Percentiles rank a stretch among this genome's conserved stretches.
phyloP scores from a whole-genome alignment of 768 basidiomycete species.

The Trametes maxima region DNA sequence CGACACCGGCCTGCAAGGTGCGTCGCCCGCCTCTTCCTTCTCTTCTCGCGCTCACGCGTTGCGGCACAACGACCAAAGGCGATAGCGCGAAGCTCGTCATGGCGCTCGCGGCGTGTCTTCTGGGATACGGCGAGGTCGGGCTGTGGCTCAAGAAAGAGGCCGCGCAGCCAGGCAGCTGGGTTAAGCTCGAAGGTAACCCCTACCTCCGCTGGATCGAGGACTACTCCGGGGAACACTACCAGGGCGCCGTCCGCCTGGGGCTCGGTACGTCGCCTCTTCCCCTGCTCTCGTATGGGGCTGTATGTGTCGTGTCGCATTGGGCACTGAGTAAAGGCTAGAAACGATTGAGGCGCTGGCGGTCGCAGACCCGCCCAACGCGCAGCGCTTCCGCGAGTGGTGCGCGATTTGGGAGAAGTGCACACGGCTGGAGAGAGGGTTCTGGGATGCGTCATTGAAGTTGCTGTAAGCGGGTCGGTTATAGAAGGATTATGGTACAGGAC shows the following conservation, averaged over 20 bases:
- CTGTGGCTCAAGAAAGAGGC: conserved; percentile 73
- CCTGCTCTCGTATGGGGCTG: background rate
- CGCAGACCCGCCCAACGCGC: conserved; percentile 62
- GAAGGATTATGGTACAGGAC: background rate
- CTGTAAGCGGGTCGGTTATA: conserved; percentile 4
- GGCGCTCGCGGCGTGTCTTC: conserved; percentile 80
- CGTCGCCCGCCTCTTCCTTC: conserved; percentile 5
- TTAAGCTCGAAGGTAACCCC: conserved; percentile 65
- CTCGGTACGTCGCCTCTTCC: conserved; percentile 54
- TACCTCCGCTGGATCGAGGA: conserved; percentile 81
- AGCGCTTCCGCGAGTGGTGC: conserved; percentile 64
- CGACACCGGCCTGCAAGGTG: conserved; percentile 74
- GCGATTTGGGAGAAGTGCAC: conserved; percentile 78
- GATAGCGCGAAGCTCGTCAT: conserved; percentile 75
- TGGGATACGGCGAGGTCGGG: conserved; percentile 94
- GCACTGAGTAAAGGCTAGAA: conserved; percentile 43
- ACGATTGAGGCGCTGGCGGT: conserved; percentile 69
- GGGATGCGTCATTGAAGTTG: conserved; percentile 67
- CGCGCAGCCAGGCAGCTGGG: conserved; percentile 49
- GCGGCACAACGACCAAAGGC: conserved; percentile 40
- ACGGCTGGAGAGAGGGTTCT: conserved; percentile 79
- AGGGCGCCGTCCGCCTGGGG: conserved; percentile 69
- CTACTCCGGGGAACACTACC: conserved; percentile 73
- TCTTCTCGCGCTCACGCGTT: background rate
- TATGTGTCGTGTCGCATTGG: background rate